Base-by-base conservation (phyloP, 768 basidiomycete species). In the Boletus sp. region DNA sequence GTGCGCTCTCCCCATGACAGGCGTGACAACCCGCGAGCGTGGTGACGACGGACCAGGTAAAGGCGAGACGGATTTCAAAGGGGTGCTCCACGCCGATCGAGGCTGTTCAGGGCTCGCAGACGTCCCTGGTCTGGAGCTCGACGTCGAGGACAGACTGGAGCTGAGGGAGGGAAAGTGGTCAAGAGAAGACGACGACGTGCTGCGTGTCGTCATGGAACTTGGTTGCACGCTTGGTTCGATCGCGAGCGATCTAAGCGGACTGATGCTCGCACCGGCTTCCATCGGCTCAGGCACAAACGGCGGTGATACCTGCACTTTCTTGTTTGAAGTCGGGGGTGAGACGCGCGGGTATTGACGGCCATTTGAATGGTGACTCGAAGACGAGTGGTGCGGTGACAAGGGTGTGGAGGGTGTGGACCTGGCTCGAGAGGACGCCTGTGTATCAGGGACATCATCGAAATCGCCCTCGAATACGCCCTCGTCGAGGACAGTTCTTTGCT, bases 391-490 rank as follows among this genome's bases (percentile, higher is more conserved):
- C 2, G 51, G 40, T 3, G 61, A 53, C 15, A 46, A 38, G 2
- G 59, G 49, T 7, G 53, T 37, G 25, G 60, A 50, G 23, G 29
- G 53, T 23, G 5, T 47, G 27, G 59, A 58, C 47, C 42, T 46
- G 10, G 50, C 51, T 46, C 4, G 46, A 19, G 65, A 61, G 33
- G 70, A 68, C 29, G 58, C 51, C 5, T 65, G 29, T 17, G 50
- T 43, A 2, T 25, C 33, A 14, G 54, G 52, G 7, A 51, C 23
- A 23, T 63, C 57, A 11, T 63, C 66, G 30, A 68, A 81, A 51
- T 84, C 81, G 19, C 71, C 78, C 52, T 80, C 79, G 55, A 84
- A 85, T 4, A 83, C 76, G 4, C 80, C 84, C 50, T 84, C 80
- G 19, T 82, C 81, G 7, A 66, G n/a, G 5, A 54, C 33, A 34